phyloP scores from a whole-genome alignment of 805 yeast species.

The Sungouiella thailandica region DNA sequence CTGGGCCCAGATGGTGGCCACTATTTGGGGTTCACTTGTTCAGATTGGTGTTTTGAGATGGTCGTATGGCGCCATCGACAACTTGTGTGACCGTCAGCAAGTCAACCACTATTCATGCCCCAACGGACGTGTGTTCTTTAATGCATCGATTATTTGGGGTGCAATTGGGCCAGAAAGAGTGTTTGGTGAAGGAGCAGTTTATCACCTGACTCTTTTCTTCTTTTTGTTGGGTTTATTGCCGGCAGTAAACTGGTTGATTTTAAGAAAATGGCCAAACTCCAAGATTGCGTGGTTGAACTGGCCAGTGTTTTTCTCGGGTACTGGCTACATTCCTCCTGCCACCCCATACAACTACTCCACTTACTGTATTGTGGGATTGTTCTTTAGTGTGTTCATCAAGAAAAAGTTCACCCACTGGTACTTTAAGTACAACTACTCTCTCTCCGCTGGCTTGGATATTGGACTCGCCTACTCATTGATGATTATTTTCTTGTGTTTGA shows the following conservation, averaged over 20 bases:
- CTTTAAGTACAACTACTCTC: conserved; percentile 41
- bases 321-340: conserved; percentile 69
- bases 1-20: conserved; percentile 40
- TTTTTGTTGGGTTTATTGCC: conserved; percentile 37
- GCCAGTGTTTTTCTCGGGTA: conserved; percentile 42
- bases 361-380: conserved; percentile 39
- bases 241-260: conserved; percentile 31
- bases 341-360: conserved; percentile 63
- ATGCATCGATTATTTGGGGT: conserved; percentile 43
- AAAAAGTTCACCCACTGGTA: conserved; percentile 40
- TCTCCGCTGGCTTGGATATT: conserved; percentile 42
- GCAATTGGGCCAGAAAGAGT: conserved; percentile 29
- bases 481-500: conserved; percentile 33
- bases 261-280: conserved; percentile 39
- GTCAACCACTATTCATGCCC: conserved; percentile 35
- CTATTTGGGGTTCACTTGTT: conserved; percentile 38
- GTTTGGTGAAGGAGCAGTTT: conserved; percentile 13
- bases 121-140: conserved; percentile 36
- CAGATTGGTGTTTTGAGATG: conserved; percentile 38
- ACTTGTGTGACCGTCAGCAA: conserved; percentile 29
- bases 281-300: conserved; percentile 27
- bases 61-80: conserved; percentile 34
- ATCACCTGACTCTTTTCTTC: conserved; percentile 25
- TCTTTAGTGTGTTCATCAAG: conserved; percentile 36
- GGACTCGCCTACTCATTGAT: conserved; percentile 39